These are phyloP conservation scores for Citrullus colocynthis DNA, from an alignment of 306 rosid species.

Conservation along the genomic window DNA sequence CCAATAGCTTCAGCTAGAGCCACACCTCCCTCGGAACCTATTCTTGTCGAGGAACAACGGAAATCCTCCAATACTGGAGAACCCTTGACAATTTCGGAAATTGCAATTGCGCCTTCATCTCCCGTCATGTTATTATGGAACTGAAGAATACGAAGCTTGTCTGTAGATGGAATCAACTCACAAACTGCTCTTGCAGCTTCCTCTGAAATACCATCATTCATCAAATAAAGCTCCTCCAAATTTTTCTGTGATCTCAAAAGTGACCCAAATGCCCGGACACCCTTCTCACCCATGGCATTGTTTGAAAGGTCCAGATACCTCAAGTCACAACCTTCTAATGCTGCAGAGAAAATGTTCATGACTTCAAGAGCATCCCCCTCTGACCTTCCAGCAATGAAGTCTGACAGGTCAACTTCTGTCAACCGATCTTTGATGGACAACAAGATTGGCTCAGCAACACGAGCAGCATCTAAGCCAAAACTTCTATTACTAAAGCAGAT, in stretches of 20 bases:
- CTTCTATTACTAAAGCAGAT: conserved; percentile 10
- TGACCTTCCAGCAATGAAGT: conserved; percentile 5
- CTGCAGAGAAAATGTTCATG: conserved; percentile 3
- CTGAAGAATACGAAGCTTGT: conserved; percentile 56
- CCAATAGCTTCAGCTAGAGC: conserved; percentile 51
- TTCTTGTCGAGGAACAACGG: conserved; percentile 61
- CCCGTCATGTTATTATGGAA: conserved; percentile 46
- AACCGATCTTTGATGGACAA: conserved; percentile 8
- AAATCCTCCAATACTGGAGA: conserved; percentile 49
- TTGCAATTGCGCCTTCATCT: conserved; percentile 43
- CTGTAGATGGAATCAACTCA: conserved; percentile 57
- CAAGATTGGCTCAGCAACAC: conserved; percentile 1
- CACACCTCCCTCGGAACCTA: conserved; percentile 50
- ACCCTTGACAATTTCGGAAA: conserved; percentile 34
- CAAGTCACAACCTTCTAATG: conserved; percentile 4
- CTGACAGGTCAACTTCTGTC: conserved; percentile 7
- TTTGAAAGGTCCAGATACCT: conserved; percentile 2
- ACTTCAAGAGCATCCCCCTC: not conserved
- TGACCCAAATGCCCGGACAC: conserved; percentile 2
- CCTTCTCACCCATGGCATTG: conserved; percentile 10
- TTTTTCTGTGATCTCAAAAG: conserved; percentile 25
- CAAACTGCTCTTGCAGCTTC: conserved; percentile 60
- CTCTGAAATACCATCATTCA: conserved; percentile 64
- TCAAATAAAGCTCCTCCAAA: conserved; percentile 61
- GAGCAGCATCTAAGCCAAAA: conserved; percentile 6